phyloP scores from a whole-genome alignment of 2,329 filamentous ascomycete species.

The Fusarium xyrophilum region DNA sequence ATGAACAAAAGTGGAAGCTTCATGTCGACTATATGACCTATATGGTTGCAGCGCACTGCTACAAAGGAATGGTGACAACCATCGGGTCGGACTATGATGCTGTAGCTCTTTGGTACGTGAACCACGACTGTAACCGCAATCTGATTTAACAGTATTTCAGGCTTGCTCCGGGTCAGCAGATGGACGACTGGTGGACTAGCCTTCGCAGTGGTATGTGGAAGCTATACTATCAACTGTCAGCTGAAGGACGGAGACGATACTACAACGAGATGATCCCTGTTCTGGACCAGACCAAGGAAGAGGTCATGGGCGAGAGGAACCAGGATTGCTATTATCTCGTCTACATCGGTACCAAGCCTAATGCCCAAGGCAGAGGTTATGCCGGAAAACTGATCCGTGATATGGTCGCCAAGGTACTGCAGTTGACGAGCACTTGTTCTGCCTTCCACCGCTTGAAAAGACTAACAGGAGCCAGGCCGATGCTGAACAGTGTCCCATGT shows the following conservation, averaged over 20 bases:
- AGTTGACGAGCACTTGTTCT: background rate
- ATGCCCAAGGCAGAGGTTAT: constrained; percentile 74
- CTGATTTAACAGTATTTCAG: constrained; percentile 49
- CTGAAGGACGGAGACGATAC: constrained; percentile 76
- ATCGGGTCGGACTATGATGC: constrained; percentile 79
- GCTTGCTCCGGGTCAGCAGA: constrained; percentile 77
- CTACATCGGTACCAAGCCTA: constrained; percentile 79
- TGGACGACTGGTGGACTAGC: constrained; percentile 75
- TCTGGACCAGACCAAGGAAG: constrained; percentile 73
- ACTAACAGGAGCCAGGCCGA: constrained; percentile 64
- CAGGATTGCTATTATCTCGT: constrained; percentile 80
- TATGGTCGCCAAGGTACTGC: constrained; percentile 67
- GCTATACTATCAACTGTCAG: constrained; percentile 74
- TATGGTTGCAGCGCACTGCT: constrained; percentile 75
- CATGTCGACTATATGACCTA: constrained; percentile 81
- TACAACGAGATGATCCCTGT: constrained; percentile 79
- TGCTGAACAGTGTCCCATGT: constrained; percentile 69
- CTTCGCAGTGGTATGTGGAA: constrained; percentile 80
- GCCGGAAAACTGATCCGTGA: constrained; percentile 73
- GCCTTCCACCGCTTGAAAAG: background rate
- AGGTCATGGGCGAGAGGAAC: constrained; percentile 72
- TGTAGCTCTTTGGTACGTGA: constrained; percentile 76
- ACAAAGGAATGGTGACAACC: constrained; percentile 76
- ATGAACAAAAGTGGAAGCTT: constrained; percentile 75
- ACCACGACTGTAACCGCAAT: background rate